Evolutionary conservation across 2,329 filamentous ascomycete genomes (phyloP).

Genomic region (Rhynchosporium graminicola): DNA sequence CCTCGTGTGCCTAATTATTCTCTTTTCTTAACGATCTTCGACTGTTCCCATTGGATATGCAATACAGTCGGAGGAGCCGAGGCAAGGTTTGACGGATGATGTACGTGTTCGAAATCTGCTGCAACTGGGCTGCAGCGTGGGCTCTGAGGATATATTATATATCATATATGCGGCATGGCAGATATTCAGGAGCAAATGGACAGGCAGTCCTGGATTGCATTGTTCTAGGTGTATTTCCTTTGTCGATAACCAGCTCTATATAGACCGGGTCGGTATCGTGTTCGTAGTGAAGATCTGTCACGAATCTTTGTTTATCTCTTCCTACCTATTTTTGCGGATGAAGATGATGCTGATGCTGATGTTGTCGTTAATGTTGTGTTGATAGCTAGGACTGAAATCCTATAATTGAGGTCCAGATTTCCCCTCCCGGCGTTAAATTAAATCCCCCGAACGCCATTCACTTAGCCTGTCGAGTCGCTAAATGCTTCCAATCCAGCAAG

Average conservation of each 20-base stretch:
- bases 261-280: not conserved
- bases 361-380: not conserved
- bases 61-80: not conserved
- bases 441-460: not conserved
- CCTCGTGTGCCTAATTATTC: no score
- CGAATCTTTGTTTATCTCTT: not conserved
- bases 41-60: not conserved
- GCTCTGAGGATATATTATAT: slow-evolving; percentile 16
- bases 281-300: not conserved
- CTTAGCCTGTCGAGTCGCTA: not conserved
- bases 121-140: not conserved
- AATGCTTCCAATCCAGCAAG: slow-evolving; percentile 11
- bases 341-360: not conserved
- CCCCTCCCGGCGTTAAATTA: slow-evolving; percentile 1
- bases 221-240: not conserved
- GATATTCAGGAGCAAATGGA: not conserved
- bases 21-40: not conserved
- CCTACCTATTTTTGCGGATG: not conserved
- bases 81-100: not conserved
- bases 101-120: not conserved
- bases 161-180: slow-evolving; percentile 8
- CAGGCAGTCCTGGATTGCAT: slow-evolving; percentile 6
- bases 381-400: not conserved
- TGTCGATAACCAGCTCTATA: not conserved
- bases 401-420: not conserved